These are phyloP conservation scores for Nicotiana undulata DNA, from an alignment of 257 asterid genomes.

Conservation along the genomic window DNA sequence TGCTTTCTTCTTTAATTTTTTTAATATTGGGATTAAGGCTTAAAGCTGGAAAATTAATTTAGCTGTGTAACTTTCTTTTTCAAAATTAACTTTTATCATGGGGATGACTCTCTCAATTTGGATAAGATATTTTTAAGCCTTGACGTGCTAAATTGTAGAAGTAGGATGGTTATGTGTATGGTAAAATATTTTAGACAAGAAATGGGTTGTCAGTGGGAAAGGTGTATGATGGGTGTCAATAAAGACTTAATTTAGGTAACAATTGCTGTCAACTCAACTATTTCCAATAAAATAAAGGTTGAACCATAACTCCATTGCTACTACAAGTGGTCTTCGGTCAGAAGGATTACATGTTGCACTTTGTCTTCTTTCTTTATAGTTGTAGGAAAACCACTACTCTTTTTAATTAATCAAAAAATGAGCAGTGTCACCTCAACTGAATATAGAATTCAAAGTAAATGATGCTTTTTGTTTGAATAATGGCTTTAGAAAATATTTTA, in stretches of 20 bases:
- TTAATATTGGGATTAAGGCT: not conserved
- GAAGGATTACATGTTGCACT: conserved; percentile 1
- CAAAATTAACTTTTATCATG: not conserved
- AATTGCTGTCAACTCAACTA: not conserved
- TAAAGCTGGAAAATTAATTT: not conserved
- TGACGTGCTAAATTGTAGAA: not conserved
- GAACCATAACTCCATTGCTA: not conserved
- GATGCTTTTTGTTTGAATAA: conserved; percentile 11
- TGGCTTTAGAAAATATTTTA: conserved; percentile 11
- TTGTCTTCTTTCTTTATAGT: not conserved
- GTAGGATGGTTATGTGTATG: not conserved
- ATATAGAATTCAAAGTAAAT: conserved; percentile 35
- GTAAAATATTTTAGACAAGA: not conserved
- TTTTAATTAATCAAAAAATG: not conserved
- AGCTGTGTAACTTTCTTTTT: not conserved
- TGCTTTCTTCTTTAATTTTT: not conserved
- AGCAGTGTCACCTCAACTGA: conserved; percentile 7
- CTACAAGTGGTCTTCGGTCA: not conserved
- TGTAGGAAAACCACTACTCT: not conserved
- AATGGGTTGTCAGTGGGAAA: not conserved
- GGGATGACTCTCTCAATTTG: not conserved
- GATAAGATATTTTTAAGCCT: not conserved
- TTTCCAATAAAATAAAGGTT: not conserved
- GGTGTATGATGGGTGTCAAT: not conserved
- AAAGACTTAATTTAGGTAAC: not conserved